Evolutionary conservation across 345 rosid species (phyloP).

Genomic region (Melastoma malabathricum): DNA sequence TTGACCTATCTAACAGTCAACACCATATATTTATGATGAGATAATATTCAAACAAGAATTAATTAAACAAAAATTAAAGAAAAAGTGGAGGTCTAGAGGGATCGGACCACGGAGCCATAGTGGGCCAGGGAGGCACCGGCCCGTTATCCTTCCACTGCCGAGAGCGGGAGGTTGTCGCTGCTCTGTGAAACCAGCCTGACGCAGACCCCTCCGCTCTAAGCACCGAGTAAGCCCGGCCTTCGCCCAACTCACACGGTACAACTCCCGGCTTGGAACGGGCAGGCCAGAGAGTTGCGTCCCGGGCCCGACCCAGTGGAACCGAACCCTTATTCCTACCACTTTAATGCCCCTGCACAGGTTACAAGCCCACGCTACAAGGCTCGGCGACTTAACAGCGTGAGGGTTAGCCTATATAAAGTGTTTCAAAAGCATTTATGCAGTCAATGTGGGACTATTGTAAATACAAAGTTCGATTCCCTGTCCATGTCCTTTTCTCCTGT

Average conservation of each 20-base stretch:
- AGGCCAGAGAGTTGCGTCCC: neutral
- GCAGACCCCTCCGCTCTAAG: slow-evolving; percentile 21
- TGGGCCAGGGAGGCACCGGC: slow-evolving; percentile 2
- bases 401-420: too few species aligned
- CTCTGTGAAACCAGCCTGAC: slow-evolving; percentile 42
- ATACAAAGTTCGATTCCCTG: too few species aligned
- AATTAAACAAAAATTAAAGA: too few species aligned
- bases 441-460: too few species aligned
- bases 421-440: too few species aligned
- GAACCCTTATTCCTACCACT: slow-evolving; percentile 2
- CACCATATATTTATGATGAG: too few species aligned
- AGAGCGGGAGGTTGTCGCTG: slow-evolving; percentile 26
- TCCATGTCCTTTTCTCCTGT: too few species aligned
- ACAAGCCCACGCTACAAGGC: slow-evolving; percentile 14
- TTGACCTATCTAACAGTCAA: too few species aligned
- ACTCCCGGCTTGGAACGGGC: slow-evolving; percentile 32
- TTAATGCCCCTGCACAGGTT: slow-evolving; percentile 9
- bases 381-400: neutral
- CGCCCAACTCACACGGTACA: neutral
- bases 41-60: too few species aligned
- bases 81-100: slow-evolving; percentile 2
- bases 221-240: neutral
- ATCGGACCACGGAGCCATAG: neutral
- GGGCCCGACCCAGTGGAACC: neutral
- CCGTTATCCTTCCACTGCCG: slow-evolving; percentile 27